Base-by-base conservation (phyloP, 495 filamentous ascomycete species). In the Penicillium flavigenum region DNA sequence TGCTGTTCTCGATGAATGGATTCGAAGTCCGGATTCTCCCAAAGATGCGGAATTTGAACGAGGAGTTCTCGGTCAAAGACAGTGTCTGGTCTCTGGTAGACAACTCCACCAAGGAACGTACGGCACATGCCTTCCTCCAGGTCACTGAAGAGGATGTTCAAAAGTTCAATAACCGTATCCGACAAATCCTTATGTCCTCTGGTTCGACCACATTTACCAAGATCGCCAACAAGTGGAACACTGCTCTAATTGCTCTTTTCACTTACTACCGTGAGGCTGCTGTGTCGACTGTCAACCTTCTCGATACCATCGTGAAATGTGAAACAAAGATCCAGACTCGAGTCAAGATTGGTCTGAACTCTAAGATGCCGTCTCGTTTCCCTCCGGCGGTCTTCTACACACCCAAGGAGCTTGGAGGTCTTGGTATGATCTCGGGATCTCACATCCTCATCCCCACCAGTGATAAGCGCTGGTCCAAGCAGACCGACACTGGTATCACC, bases 201-300 rank as follows among this genome's bases (percentile, higher is more conserved):
- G 95, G 95, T 26, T 96, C 91, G 4, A 99, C 95, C 3, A 99
- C 95, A 1, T 99, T 99, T 79, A 99, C 95, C 47, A 99, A 99
- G 83, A 99, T 99, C 65, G 95, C 95, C 47, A 99, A 99, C 73
- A 99, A 99, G 73, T 99, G 95, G 95, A 99, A 99, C 72, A 98
- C 95, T 0, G 92, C 89, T 7, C 76, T 99, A 55, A 99, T 99
- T 67, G 93, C 95, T n/a, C 81, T 99, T 26, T 99, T 99, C 78
- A 99, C 95, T 0, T 99, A 99, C 72, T 99, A 98, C 68, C 91
- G 95, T 66, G 95, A 99, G 68, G 95, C 95, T 39, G 95, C 92
- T 32, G 92, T 98, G n/a, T 94, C 91, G 9, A 99, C 95, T 1
- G 92, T 98, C 65, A 91, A 91, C 57, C 79, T 99, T 14, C 82